Conservation (phyloP, 192 early-diverging fungal species). For the Funneliformis geosporum region DNA sequence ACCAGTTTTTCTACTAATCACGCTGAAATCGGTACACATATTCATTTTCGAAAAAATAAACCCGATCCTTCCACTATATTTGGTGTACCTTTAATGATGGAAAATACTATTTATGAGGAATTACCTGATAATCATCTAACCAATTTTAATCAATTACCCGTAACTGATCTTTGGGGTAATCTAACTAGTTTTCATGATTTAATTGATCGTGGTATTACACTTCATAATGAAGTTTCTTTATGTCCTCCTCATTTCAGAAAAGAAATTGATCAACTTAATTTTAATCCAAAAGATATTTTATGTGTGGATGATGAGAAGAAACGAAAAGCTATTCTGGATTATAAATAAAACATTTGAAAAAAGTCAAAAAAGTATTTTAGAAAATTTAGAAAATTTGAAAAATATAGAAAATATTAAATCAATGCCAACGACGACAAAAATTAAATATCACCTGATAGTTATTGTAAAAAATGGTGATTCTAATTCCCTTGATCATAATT, state of each 20-base stretch:
- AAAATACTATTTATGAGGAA: conserved; percentile 47
- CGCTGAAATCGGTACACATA: conserved; percentile 59
- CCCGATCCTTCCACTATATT: conserved; percentile 45
- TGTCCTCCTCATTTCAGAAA: not conserved
- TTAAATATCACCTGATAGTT: too few species aligned
- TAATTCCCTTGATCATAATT: too few species aligned
- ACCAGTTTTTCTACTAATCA: conserved; percentile 65
- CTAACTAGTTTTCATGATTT: conserved; percentile 47
- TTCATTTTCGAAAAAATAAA: conserved; percentile 46
- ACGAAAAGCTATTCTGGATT: not conserved
- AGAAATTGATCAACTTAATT: not conserved
- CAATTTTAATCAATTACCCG: conserved; percentile 47
- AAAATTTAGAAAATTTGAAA: too few species aligned
- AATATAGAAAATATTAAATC: too few species aligned
- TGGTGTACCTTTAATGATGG: conserved; percentile 58
- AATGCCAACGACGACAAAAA: too few species aligned
- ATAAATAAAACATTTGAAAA: too few species aligned
- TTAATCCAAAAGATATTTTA: not conserved
- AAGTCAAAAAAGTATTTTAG: too few species aligned
- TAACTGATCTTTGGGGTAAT: conserved; percentile 58
- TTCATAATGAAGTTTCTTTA: conserved; percentile 36
- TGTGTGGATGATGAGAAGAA: not conserved
- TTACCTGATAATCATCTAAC: conserved; percentile 53
- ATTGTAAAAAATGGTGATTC: too few species aligned
- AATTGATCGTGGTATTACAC: conserved; percentile 37